A percentile compares a stretch with the other conserved stretches of the same genome.
These are phyloP conservation scores for Cytospora paraplurivora DNA, from an alignment of 2,329 filamentous ascomycete species.

Conservation along the genomic window DNA sequence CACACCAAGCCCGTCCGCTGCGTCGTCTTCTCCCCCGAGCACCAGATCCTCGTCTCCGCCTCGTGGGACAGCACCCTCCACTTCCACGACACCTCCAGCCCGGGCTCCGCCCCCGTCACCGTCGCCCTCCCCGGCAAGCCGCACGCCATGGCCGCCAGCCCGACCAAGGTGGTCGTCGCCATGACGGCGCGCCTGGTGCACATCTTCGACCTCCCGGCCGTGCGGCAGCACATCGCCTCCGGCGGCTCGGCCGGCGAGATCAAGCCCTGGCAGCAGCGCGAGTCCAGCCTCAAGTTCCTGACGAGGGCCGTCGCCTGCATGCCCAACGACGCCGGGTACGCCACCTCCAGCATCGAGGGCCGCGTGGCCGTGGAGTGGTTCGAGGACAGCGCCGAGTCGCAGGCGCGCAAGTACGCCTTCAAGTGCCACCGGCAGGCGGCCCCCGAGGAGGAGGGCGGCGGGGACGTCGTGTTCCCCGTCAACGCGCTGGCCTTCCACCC, in stretches of 20 bases:
- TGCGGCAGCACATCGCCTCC: constrained; percentile 58
- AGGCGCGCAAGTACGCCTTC: constrained; percentile 95
- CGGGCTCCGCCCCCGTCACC: constrained; percentile 57
- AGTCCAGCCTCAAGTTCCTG: constrained; percentile 95
- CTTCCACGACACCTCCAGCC: constrained; percentile 67
- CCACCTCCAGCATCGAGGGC: constrained; percentile 89
- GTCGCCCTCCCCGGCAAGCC: constrained; percentile 82
- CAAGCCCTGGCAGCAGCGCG: constrained; percentile 88
- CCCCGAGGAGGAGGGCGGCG: constrained; percentile 61
- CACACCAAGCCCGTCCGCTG: constrained; percentile 80
- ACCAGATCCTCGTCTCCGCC: constrained; percentile 80
- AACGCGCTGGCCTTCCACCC: constrained; percentile 90
- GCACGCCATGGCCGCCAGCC: constrained; percentile 78
- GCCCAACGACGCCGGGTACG: constrained; percentile 94
- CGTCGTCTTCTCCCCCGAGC: constrained; percentile 77
- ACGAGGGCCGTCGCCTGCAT: constrained; percentile 92
- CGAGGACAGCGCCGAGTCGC: constrained; percentile 79
- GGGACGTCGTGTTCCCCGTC: constrained; percentile 87
- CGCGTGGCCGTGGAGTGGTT: constrained; percentile 98
- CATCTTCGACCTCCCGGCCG: constrained; percentile 83
- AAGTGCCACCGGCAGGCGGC: constrained; percentile 89
- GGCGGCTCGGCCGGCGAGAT: constrained; percentile 51
- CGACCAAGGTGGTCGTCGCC: constrained; percentile 84
- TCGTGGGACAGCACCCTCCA: constrained; percentile 94
- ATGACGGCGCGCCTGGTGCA: constrained; percentile 93